Conservation (phyloP, 495 filamentous ascomycete genomes). For the Aspergillus coremiiformis region DNA sequence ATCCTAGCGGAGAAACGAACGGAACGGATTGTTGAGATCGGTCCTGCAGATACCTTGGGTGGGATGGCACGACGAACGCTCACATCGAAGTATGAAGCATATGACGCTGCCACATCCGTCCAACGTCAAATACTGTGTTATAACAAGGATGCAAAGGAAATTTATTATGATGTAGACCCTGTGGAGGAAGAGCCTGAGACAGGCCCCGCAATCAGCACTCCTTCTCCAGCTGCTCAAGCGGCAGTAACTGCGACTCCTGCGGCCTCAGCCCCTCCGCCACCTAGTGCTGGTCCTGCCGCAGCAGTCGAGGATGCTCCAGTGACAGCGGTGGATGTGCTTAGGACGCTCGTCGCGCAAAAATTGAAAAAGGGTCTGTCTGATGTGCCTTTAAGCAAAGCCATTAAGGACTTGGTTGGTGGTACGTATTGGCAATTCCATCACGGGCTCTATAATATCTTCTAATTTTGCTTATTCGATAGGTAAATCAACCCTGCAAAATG, state of each 20-base stretch:
- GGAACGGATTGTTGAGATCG: constrained; percentile 95
- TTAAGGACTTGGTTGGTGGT: constrained; percentile 98
- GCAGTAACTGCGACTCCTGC: constrained; percentile 44
- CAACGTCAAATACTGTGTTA: constrained; percentile 98
- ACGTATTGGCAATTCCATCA: constrained; percentile 26
- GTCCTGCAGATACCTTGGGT: constrained; percentile 94
- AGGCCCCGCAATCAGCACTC: constrained; percentile 37
- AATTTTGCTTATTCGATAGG: constrained; percentile 38
- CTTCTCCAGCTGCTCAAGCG: constrained; percentile 17
- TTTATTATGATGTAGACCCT: constrained; percentile 98
- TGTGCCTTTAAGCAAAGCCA: constrained; percentile 90
- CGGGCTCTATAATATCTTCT: not conserved
- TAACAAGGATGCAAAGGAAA: constrained; percentile 98
- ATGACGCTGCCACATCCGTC: constrained; percentile 91
- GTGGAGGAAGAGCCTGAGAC: constrained; percentile 79
- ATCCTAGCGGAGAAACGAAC: constrained; percentile 92
- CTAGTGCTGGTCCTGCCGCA: constrained; percentile 80
- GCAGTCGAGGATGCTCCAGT: constrained; percentile 81
- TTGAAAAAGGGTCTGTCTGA: constrained; percentile 88
- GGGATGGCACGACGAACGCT: constrained; percentile 96
- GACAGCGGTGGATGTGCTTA: constrained; percentile 78
- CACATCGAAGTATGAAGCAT: constrained; percentile 96
- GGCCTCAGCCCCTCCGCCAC: constrained; percentile 47
- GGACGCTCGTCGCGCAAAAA: constrained; percentile 94
- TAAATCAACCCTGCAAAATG: constrained; percentile 96